phyloP scores from a whole-genome alignment of 306 rosid genomes.

The Cucurbita moschata region DNA sequence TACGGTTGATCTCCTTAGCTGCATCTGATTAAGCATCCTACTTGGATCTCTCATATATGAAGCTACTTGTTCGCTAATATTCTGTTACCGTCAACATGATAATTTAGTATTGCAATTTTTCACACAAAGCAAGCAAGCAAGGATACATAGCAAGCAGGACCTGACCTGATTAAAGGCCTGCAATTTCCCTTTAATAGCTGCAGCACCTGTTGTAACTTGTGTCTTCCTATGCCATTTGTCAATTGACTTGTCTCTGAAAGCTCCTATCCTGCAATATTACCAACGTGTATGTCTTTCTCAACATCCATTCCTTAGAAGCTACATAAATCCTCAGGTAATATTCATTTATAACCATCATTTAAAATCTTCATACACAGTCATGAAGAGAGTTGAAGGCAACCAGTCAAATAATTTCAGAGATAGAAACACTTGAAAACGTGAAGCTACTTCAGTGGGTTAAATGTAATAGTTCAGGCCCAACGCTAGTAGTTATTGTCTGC shows the following conservation, averaged over 20 bases:
- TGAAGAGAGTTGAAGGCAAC: neutral
- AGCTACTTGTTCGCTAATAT: constrained; percentile 71
- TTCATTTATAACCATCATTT: neutral
- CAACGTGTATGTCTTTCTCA: constrained; percentile 3
- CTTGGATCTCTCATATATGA: constrained; percentile 85
- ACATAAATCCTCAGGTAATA: neutral
- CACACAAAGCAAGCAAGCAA: neutral
- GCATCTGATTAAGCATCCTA: constrained; percentile 85
- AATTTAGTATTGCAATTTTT: neutral
- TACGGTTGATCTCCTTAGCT: constrained; percentile 39
- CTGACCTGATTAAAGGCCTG: constrained; percentile 87
- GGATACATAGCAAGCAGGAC: constrained; percentile 3
- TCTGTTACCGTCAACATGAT: constrained; percentile 25
- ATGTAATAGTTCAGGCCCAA: too few species aligned
- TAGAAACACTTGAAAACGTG: neutral
- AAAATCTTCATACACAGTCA: neutral
- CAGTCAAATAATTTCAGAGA: neutral
- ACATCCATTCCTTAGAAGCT: neutral
- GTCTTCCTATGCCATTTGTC: constrained; percentile 91
- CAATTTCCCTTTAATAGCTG: constrained; percentile 68
- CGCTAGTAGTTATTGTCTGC: too few species aligned
- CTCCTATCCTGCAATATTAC: constrained; percentile 37
- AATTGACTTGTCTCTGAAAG: constrained; percentile 68
- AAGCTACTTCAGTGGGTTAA: neutral
- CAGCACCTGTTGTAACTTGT: constrained; percentile 77